Conservation (phyloP, 805 yeast genomes). For the Tetrapisispora arboricola region DNA sequence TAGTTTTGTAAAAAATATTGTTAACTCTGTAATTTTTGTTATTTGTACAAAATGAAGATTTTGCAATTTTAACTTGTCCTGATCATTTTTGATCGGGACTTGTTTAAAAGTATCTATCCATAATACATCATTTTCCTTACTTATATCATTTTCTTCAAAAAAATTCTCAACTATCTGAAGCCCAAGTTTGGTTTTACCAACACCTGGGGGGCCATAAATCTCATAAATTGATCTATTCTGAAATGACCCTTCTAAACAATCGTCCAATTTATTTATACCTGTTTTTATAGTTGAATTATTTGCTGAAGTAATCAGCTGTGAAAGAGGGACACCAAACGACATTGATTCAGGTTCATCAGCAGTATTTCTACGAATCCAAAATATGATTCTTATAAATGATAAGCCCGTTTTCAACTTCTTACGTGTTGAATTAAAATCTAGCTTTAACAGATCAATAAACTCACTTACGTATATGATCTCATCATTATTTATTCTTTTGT, state of each 20-base stretch:
- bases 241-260: slow-evolving; percentile 18
- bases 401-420: too few relatives aligned
- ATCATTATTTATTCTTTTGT: too few relatives aligned
- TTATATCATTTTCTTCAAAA: neutral
- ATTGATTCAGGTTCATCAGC: slow-evolving; percentile 7
- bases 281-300: slow-evolving; percentile 15
- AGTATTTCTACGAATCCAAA: too few relatives aligned
- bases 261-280: slow-evolving; percentile 19
- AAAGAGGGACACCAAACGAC: slow-evolving; percentile 27
- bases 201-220: slow-evolving; percentile 28
- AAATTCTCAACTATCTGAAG: slow-evolving; percentile 11
- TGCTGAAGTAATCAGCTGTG: slow-evolving; percentile 22
- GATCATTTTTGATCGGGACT: slow-evolving; percentile 4
- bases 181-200: slow-evolving; percentile 23
- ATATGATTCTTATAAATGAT: too few relatives aligned
- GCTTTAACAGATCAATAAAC: too few relatives aligned
- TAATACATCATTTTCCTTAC: slow-evolving; percentile 11
- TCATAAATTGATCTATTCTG: slow-evolving; percentile 24
- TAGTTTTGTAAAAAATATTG: slow-evolving; percentile 18
- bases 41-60: slow-evolving; percentile 9
- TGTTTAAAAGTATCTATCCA: slow-evolving; percentile 24
- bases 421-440: too few relatives aligned
- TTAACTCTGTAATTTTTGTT: slow-evolving; percentile 18
- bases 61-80: neutral
- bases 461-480: too few relatives aligned